Percentiles rank a stretch among this genome's conserved stretches.
phyloP scores from a whole-genome alignment of 345 rosid species.

The Eutrema yunnanense region DNA sequence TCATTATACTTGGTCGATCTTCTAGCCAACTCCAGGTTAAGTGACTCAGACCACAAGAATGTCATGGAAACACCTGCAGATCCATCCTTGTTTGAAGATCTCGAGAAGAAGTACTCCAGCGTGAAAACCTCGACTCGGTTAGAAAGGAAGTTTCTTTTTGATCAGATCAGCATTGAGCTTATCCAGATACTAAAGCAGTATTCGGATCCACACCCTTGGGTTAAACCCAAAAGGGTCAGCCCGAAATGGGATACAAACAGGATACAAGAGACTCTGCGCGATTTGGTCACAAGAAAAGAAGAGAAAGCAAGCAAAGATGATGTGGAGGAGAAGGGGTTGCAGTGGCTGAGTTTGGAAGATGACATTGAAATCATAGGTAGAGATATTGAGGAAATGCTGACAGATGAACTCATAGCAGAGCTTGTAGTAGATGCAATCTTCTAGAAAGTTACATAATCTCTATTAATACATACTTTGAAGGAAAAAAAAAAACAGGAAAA shows the following conservation, averaged over 20 bases:
- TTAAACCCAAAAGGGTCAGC: constrained; percentile 25
- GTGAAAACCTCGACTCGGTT: constrained; percentile 37
- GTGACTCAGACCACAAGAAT: constrained; percentile 36
- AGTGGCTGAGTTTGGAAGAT: constrained; percentile 57
- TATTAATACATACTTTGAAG: background rate
- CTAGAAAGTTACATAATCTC: constrained; percentile 11
- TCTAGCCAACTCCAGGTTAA: constrained; percentile 43
- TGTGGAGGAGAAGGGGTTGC: constrained; percentile 35
- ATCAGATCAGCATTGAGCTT: constrained; percentile 54
- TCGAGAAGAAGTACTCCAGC: constrained; percentile 55
- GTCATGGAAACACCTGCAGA: constrained; percentile 50
- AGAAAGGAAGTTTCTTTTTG: constrained; percentile 71
- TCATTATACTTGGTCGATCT: constrained; percentile 48
- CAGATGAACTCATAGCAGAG: constrained; percentile 64
- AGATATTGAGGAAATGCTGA: constrained; percentile 59
- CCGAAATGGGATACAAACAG: constrained; percentile 38
- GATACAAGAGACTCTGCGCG: constrained; percentile 40
- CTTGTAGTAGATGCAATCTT: constrained; percentile 27
- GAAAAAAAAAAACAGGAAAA: background rate
- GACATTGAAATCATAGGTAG: constrained; percentile 57
- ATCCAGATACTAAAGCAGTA: constrained; percentile 40
- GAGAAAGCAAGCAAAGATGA: constrained; percentile 35
- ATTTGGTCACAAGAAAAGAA: constrained; percentile 35
- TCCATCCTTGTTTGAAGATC: constrained; percentile 57
- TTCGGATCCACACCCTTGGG: constrained; percentile 56